Conservation (phyloP, 129 eudicot genomes). For the Flaveria robusta region DNA sequence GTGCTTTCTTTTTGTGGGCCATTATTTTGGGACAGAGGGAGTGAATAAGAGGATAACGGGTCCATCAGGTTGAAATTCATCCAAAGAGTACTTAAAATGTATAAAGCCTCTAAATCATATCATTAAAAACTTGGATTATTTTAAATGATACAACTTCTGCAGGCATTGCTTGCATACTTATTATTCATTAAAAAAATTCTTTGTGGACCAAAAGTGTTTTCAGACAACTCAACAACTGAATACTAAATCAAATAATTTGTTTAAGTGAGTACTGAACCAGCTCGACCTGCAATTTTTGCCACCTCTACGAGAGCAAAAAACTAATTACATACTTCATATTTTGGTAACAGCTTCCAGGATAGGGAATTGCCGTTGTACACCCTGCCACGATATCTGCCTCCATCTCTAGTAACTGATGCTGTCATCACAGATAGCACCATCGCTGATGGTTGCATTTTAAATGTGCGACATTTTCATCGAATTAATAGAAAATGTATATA, state of each 20-base stretch:
- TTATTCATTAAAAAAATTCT: background rate
- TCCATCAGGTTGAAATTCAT: background rate
- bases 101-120: background rate
- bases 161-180: background rate
- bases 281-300: background rate
- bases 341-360: slow-evolving; percentile 72
- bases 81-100: background rate
- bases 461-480: slow-evolving; percentile 47
- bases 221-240: background rate
- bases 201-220: background rate
- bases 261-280: background rate
- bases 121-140: background rate
- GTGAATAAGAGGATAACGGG: background rate
- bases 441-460: slow-evolving; percentile 91
- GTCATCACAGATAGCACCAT: slow-evolving; percentile 68
- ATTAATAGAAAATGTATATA: background rate
- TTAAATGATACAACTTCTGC: background rate
- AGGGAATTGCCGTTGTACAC: slow-evolving; percentile 80
- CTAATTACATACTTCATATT: slow-evolving; percentile 37
- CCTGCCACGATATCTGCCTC: slow-evolving; percentile 82
- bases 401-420: slow-evolving; percentile 71
- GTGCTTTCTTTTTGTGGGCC: background rate
- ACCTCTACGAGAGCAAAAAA: background rate
- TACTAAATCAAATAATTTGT: background rate
- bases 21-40: background rate